phyloP scores from a whole-genome alignment of 2,329 filamentous ascomycete genomes.

The Botrytis sinoallii region DNA sequence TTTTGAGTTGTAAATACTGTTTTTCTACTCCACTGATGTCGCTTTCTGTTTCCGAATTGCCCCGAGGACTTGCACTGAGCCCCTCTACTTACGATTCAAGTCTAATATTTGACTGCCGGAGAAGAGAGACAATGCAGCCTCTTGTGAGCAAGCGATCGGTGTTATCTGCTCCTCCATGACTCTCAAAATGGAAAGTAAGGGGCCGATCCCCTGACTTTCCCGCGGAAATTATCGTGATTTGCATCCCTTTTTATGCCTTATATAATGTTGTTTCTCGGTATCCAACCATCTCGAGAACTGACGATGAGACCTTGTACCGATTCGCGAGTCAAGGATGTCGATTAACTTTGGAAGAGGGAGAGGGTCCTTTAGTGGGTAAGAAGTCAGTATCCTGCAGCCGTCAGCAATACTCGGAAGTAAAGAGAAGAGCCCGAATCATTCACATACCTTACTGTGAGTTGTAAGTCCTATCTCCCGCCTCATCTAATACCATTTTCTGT shows the following conservation, averaged over 20 bases:
- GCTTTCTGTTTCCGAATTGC: not conserved
- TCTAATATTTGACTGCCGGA: not conserved
- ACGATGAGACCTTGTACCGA: not conserved
- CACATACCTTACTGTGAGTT: not conserved
- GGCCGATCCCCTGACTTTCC: not conserved
- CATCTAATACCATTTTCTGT: not conserved
- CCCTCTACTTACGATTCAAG: rapidly evolving
- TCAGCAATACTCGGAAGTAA: not conserved
- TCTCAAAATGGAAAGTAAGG: not conserved
- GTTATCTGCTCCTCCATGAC: not conserved
- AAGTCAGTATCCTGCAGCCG: not conserved
- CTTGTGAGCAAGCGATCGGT: not conserved
- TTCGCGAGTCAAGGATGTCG: not conserved
- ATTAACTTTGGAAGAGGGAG: not conserved
- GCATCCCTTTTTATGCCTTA: not conserved
- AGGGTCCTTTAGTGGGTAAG: not conserved
- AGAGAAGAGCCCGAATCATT: not conserved
- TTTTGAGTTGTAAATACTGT: not conserved
- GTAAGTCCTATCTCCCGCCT: not conserved
- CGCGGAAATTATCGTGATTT: not conserved
- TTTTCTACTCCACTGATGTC: rapidly evolving
- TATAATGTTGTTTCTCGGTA: not conserved
- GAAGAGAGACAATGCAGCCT: not conserved
- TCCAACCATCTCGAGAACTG: not conserved
- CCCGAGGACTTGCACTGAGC: not conserved